Percentiles rank a stretch among this genome's conserved stretches.
These are phyloP conservation scores for Ogataea paraovalis DNA, from an alignment of 805 yeast species.

Conservation along the genomic window DNA sequence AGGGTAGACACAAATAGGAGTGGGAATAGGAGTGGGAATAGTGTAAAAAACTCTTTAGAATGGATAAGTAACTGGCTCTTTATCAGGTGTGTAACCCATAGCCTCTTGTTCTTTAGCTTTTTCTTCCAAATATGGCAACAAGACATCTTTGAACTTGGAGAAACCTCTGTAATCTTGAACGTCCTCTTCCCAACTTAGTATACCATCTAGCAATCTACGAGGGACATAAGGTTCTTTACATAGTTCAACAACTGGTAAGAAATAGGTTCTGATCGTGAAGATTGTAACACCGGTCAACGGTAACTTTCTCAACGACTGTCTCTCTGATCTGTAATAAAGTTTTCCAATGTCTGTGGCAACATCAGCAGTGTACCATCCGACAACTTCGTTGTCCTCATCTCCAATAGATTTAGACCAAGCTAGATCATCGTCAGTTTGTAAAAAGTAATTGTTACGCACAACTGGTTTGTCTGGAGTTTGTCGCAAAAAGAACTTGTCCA, in stretches of 20 bases:
- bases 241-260: conserved; percentile 49
- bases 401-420: conserved; percentile 69
- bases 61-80: conserved; percentile 41
- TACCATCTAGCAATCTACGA: conserved; percentile 53
- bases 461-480: conserved; percentile 57
- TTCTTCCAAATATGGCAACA: conserved; percentile 50
- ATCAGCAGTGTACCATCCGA: conserved; percentile 64
- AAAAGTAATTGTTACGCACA: conserved; percentile 62
- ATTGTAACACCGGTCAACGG: conserved; percentile 55
- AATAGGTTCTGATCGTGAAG: conserved; percentile 63
- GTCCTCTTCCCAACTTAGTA: conserved; percentile 55
- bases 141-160: conserved; percentile 46
- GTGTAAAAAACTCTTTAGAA: conserved; percentile 22
- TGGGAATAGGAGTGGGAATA: too few species aligned
- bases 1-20: not conserved
- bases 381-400: conserved; percentile 43
- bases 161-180: conserved; percentile 61
- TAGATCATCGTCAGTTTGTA: conserved; percentile 58
- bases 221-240: conserved; percentile 61
- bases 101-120: conserved; percentile 46
- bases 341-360: conserved; percentile 43
- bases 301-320: conserved; percentile 59
- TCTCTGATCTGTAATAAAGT: conserved; percentile 57
- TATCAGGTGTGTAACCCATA: conserved; percentile 36
- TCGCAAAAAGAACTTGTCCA: conserved; percentile 62